These are phyloP conservation scores for Melanomma pulvis-pyrius DNA, from an alignment of 495 filamentous ascomycete genomes.

Conservation along the genomic window DNA sequence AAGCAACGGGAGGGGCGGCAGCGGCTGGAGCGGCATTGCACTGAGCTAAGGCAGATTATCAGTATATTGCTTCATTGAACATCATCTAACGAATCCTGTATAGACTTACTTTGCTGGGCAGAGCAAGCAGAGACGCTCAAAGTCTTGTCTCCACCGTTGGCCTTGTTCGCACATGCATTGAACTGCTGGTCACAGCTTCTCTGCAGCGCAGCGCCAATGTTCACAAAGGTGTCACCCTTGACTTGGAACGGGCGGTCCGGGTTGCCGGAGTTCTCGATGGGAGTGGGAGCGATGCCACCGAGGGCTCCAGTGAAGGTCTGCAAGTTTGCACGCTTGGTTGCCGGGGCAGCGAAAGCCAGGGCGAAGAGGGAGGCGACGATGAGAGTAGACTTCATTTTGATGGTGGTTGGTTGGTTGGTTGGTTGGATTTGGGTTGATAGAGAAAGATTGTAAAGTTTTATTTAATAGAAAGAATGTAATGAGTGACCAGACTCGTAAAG, in stretches of 20 bases:
- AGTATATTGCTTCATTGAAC: background rate
- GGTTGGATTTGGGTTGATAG: background rate
- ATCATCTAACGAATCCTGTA: background rate
- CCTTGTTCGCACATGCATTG: slow-evolving; percentile 36
- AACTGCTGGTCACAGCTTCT: slow-evolving; percentile 40
- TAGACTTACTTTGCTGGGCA: slow-evolving; percentile 27
- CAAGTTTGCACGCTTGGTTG: slow-evolving; percentile 19
- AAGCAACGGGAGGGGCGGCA: background rate
- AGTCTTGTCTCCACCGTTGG: slow-evolving; percentile 27
- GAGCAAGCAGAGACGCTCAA: slow-evolving; percentile 29
- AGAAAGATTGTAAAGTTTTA: background rate
- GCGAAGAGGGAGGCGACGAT: slow-evolving; percentile 27
- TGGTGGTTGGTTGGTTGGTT: slow-evolving; percentile 3
- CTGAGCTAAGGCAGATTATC: slow-evolving; percentile 7
- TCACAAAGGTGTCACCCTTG: slow-evolving; percentile 38
- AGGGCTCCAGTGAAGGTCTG: slow-evolving; percentile 38
- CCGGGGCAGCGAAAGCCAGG: slow-evolving; percentile 14
- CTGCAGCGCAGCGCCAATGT: slow-evolving; percentile 34
- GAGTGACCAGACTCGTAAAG: slow-evolving; percentile 40
- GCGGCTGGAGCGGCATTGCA: slow-evolving; percentile 12
- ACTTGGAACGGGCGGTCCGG: slow-evolving; percentile 34
- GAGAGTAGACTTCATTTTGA: slow-evolving; percentile 34
- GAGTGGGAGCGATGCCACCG: slow-evolving; percentile 33
- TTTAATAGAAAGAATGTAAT: slow-evolving; percentile 3
- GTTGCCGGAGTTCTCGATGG: slow-evolving; percentile 32